Conservation (phyloP, 23 red algal species). For the Gracilaria domingensis region DNA sequence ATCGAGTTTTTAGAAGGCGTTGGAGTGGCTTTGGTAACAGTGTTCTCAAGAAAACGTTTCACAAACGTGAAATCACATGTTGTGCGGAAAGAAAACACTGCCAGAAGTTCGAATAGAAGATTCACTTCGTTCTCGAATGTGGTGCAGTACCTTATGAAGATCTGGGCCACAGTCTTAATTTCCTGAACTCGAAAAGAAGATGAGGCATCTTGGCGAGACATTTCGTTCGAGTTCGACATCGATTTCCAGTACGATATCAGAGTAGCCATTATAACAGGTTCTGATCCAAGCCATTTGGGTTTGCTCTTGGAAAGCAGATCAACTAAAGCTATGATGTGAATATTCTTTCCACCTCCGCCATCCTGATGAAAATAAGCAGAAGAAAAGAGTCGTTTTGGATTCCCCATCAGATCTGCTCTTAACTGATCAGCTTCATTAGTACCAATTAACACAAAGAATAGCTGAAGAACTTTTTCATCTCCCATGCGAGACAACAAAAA, state of each 20-base stretch:
- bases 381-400: conserved; percentile 50
- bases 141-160: conserved; percentile 76
- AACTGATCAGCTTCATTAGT: conserved; percentile 57
- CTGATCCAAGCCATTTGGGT: conserved; percentile 71
- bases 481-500: conserved; percentile 75
- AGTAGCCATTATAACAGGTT: conserved; percentile 56
- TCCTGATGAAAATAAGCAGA: not conserved
- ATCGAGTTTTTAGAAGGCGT: conserved; percentile 49
- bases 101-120: conserved; percentile 85
- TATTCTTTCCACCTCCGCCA: conserved; percentile 50
- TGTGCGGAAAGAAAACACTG: conserved; percentile 86
- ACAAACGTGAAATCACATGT: conserved; percentile 95
- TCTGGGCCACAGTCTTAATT: conserved; percentile 74
- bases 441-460: conserved; percentile 85
- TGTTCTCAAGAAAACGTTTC: conserved; percentile 59
- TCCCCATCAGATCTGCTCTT: conserved; percentile 68
- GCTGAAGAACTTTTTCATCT: conserved; percentile 45
- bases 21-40: conserved; percentile 35
- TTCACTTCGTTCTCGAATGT: conserved; percentile 64
- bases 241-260: conserved; percentile 75
- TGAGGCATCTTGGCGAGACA: conserved; percentile 36
- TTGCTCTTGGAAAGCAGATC: conserved; percentile 61
- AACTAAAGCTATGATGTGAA: conserved; percentile 67
- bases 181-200: conserved; percentile 64
- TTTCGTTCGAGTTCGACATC: conserved; percentile 9